Conservation (phyloP, 2,329 filamentous ascomycete genomes). For the Xylaria digitata region DNA sequence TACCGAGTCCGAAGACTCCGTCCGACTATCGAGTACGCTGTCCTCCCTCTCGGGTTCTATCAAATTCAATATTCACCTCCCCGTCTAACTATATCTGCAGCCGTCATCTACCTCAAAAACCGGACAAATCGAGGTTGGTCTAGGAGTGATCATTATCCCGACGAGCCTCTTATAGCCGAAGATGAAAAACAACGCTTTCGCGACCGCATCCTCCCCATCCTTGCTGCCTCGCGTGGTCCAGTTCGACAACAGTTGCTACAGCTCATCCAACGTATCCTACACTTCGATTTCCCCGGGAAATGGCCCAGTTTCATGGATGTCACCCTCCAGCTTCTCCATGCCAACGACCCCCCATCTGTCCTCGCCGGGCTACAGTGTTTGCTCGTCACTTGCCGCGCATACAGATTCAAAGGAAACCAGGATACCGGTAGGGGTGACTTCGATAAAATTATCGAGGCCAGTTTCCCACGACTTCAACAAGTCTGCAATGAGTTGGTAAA, state of each 20-base stretch:
- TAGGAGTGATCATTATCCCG: constrained; percentile 77
- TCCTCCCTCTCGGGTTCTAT: constrained; percentile 28
- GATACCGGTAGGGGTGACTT: constrained; percentile 84
- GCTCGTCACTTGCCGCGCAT: constrained; percentile 93
- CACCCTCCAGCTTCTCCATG: constrained; percentile 87
- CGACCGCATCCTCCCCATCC: constrained; percentile 86
- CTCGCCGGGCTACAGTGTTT: constrained; percentile 95
- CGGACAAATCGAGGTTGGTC: constrained; percentile 94
- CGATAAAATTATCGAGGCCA: constrained; percentile 90
- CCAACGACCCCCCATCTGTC: constrained; percentile 85
- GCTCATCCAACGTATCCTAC: constrained; percentile 93
- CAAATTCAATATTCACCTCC: not conserved
- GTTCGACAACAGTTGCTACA: constrained; percentile 94
- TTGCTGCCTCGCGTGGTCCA: constrained; percentile 81
- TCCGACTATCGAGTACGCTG: constrained; percentile 86
- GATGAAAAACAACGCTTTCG: constrained; percentile 89
- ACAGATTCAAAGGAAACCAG: constrained; percentile 87
- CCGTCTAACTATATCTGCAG: constrained; percentile 59
- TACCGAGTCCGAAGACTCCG: constrained; percentile 83
- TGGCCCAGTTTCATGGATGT: constrained; percentile 97
- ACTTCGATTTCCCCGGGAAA: constrained; percentile 92
- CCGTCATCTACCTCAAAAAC: constrained; percentile 98
- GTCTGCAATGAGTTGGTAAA: constrained; percentile 91
- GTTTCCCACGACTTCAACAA: constrained; percentile 86
- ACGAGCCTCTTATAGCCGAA: constrained; percentile 82